Evolutionary conservation across 192 early-diverging fungal species (phyloP).

Genomic region (Umbelopsis ramanniana): DNA sequence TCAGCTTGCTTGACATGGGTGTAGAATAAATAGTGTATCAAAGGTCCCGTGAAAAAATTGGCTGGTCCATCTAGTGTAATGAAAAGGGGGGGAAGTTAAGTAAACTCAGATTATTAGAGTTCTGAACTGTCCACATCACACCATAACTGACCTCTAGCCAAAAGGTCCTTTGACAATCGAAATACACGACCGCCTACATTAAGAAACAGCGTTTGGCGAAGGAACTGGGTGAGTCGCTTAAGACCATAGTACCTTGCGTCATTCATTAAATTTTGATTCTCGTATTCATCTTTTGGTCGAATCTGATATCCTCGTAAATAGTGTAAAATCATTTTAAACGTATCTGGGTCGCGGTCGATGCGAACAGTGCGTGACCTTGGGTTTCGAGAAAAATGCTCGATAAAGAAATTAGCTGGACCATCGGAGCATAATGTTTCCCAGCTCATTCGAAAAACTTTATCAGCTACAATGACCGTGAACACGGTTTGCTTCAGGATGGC

Average conservation of each 20-base stretch:
- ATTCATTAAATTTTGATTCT: constrained; percentile 44
- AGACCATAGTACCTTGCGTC: constrained; percentile 54
- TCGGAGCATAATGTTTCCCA: constrained; percentile 47
- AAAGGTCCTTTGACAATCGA: constrained; percentile 48
- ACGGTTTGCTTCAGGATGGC: constrained; percentile 25
- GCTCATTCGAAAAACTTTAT: constrained; percentile 30
- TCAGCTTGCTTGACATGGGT: constrained; percentile 25
- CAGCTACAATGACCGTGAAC: constrained; percentile 40
- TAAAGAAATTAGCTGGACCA: constrained; percentile 51
- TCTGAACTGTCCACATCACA: not conserved
- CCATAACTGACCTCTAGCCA: constrained; percentile 46
- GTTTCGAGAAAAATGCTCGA: constrained; percentile 22
- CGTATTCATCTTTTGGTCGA: constrained; percentile 45
- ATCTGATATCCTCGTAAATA: constrained; percentile 61
- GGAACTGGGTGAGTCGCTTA: constrained; percentile 37
- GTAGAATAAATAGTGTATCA: constrained; percentile 31
- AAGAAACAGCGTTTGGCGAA: constrained; percentile 49
- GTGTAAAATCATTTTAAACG: constrained; percentile 56
- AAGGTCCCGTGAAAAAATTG: constrained; percentile 46
- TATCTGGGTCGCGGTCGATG: constrained; percentile 56
- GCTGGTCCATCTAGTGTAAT: constrained; percentile 27
- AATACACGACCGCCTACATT: constrained; percentile 61
- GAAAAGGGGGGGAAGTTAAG: not conserved
- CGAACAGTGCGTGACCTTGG: constrained; percentile 36
- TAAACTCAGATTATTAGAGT: not conserved